These are phyloP conservation scores for Pharus latifolius DNA, from an alignment of 176 grass and related monocot genomes.

Conservation along the genomic window DNA sequence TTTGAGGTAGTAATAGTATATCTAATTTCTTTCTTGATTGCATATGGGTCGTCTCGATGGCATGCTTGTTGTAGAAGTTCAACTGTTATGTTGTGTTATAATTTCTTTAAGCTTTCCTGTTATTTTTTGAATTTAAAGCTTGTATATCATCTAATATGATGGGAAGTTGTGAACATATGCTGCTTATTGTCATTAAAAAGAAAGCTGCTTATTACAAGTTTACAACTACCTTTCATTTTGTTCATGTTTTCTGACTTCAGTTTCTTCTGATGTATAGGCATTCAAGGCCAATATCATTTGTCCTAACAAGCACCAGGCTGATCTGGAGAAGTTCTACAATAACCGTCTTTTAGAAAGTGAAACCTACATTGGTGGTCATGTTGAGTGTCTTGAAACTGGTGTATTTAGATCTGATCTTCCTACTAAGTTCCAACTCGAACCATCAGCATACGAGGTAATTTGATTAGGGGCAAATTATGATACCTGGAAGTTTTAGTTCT, in stretches of 20 bases:
- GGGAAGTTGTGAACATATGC: not conserved
- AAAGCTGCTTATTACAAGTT: not conserved
- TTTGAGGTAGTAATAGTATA: not conserved
- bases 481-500: not conserved
- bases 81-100: not conserved
- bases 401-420: conserved; percentile 99
- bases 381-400: conserved; percentile 98
- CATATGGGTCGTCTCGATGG: not conserved
- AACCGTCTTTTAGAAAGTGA: conserved; percentile 94
- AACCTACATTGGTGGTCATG: conserved; percentile 97
- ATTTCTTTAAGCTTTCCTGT: not conserved
- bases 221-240: not conserved
- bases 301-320: conserved; percentile 95
- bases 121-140: conserved; percentile 1
- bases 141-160: not conserved
- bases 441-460: conserved; percentile 73
- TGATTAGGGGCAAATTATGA: too few species aligned
- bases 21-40: not conserved
- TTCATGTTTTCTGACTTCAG: conserved; percentile 20
- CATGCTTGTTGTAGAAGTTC: not conserved
- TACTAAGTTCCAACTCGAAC: conserved; percentile 85
- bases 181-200: not conserved
- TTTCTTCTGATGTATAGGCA: conserved; percentile 56
- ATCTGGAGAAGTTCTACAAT: conserved; percentile 84
- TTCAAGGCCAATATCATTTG: conserved; percentile 87